These are phyloP conservation scores for Dioszegia crocea DNA, from an alignment of 768 basidiomycete species.

Conservation along the genomic window DNA sequence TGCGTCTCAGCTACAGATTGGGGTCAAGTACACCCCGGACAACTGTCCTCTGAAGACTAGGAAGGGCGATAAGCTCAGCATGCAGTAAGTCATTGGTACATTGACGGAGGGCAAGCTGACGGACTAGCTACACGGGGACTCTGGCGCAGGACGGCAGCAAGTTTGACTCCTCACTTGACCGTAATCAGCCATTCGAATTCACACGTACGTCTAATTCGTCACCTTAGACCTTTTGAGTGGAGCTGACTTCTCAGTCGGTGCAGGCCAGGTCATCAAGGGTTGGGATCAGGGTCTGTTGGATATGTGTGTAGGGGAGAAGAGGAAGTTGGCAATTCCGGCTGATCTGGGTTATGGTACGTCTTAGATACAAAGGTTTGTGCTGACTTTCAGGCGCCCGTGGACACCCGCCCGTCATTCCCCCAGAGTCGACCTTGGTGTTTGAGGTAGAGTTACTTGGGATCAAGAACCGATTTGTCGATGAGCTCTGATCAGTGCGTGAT, in stretches of 20 bases:
- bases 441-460: constrained; percentile 76
- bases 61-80: constrained; percentile 47
- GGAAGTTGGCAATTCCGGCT: constrained; percentile 79
- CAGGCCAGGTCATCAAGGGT: constrained; percentile 50
- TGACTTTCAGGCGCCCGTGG: constrained; percentile 55
- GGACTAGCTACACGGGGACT: constrained; percentile 65
- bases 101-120: not conserved
- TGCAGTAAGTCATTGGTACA: constrained; percentile 42
- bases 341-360: constrained; percentile 76
- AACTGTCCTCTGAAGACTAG: constrained; percentile 44
- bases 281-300: constrained; percentile 53
- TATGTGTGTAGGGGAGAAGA: constrained; percentile 85
- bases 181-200: constrained; percentile 68
- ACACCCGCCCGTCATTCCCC: constrained; percentile 70
- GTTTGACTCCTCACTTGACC: constrained; percentile 86
- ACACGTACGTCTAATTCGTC: constrained; percentile 54
- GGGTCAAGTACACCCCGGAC: constrained; percentile 46
- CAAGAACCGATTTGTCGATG: constrained; percentile 50
- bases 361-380: not conserved
- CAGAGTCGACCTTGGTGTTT: constrained; percentile 75
- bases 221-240: too few species aligned
- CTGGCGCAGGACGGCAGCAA: constrained; percentile 70
- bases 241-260: constrained; percentile 37
- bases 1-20: constrained; percentile 31
- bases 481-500: too few species aligned